phyloP scores from a whole-genome alignment of 129 eudicot genomes.

The Tagetes erecta region DNA sequence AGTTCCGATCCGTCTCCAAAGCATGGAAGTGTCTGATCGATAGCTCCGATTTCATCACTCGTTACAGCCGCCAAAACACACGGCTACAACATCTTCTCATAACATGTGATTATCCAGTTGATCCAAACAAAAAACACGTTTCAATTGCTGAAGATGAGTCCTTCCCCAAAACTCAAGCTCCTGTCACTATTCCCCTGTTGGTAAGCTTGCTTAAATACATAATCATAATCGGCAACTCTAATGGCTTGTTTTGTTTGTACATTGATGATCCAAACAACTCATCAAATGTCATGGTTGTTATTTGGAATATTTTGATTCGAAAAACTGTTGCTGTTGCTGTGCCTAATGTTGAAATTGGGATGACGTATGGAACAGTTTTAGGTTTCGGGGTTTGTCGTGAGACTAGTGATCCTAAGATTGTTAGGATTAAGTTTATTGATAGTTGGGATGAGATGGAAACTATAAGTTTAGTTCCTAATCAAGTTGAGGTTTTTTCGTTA shows the following conservation, averaged over 20 bases:
- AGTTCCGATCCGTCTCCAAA: neutral
- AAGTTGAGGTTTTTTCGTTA: neutral
- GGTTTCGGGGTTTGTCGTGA: too few relatives aligned
- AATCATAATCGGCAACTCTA: neutral
- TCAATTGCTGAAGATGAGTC: neutral
- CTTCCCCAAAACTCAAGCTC: neutral
- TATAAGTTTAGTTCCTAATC: neutral
- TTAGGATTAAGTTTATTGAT: too few relatives aligned
- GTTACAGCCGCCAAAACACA: neutral
- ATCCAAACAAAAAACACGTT: too few relatives aligned
- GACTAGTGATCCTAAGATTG: too few relatives aligned
- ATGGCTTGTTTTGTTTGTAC: conserved; percentile 3
- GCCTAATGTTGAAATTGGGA: neutral
- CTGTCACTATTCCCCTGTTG: neutral
- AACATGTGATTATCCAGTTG: neutral
- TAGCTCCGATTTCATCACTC: neutral
- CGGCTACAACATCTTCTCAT: neutral
- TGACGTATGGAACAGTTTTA: too few relatives aligned
- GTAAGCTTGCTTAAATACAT: too few relatives aligned
- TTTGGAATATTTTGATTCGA: conserved; percentile 11
- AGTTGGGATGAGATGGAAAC: neutral
- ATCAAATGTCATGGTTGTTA: neutral
- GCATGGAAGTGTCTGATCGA: conserved; percentile 5
- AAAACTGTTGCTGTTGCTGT: neutral
- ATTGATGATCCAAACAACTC: too few relatives aligned